Evolutionary conservation across 805 yeast genomes (phyloP).

Genomic region (Kodamaea restingae): DNA sequence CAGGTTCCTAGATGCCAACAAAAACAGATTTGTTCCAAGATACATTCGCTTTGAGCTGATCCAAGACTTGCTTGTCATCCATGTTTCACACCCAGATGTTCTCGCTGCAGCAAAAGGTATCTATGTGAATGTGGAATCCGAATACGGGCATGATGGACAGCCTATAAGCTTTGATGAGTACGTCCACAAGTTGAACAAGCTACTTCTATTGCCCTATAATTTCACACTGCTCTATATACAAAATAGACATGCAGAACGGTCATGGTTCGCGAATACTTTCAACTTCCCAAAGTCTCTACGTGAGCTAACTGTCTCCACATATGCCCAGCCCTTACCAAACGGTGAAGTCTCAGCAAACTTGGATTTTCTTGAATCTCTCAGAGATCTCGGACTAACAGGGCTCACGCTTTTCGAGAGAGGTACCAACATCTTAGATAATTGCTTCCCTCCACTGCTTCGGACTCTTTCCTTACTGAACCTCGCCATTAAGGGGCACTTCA

Average conservation of each 20-base stretch:
- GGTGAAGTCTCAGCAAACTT: not conserved
- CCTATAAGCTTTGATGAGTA: not conserved
- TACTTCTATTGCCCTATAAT: not conserved
- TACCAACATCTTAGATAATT: not conserved
- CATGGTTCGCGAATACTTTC: not conserved
- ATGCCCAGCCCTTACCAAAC: not conserved
- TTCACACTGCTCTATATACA: not conserved
- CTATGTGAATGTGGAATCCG: not conserved
- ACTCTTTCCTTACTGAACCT: no score
- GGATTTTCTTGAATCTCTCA: not conserved
- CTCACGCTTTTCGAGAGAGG: not conserved
- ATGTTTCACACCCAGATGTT: not conserved
- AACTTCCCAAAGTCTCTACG: not conserved
- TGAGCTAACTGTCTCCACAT: not conserved
- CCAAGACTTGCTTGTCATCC: not conserved
- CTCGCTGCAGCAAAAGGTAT: not conserved
- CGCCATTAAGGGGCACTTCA: not conserved
- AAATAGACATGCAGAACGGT: not conserved
- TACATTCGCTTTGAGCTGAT: not conserved
- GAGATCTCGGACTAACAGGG: not conserved
- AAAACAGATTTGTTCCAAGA: not conserved
- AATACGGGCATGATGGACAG: not conserved
- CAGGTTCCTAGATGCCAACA: not conserved
- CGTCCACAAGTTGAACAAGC: not conserved
- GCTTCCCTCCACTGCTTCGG: not conserved